These are phyloP conservation scores for Nemania abortiva DNA, from an alignment of 2,329 filamentous ascomycete species.

Conservation along the genomic window DNA sequence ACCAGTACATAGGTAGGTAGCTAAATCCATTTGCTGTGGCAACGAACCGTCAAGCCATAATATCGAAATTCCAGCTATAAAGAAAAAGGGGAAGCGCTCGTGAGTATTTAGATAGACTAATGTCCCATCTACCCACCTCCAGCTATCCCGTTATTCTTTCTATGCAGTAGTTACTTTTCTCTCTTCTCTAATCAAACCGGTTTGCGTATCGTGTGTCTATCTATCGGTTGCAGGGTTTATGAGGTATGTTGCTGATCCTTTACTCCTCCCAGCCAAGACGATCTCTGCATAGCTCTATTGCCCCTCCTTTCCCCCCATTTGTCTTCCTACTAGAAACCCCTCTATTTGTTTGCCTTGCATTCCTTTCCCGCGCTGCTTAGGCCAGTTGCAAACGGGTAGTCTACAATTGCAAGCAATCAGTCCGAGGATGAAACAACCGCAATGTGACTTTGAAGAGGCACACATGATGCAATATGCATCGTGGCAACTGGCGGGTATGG, in stretches of 20 bases:
- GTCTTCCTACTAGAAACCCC: constrained; percentile 28
- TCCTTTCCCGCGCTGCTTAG: neutral
- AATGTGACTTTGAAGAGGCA: constrained; percentile 5
- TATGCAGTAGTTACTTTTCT: neutral
- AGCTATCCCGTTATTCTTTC: neutral
- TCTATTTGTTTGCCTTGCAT: constrained; percentile 22
- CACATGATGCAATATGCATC: constrained; percentile 32
- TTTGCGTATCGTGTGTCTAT: constrained; percentile 10
- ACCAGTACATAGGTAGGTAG: neutral
- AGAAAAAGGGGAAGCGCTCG: neutral
- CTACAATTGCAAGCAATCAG: neutral
- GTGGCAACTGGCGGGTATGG: constrained; percentile 21
- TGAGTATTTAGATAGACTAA: neutral
- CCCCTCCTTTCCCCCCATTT: constrained; percentile 18
- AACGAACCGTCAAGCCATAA: constrained; percentile 8
- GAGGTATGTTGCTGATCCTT: constrained; percentile 47
- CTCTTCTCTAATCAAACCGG: too few species aligned
- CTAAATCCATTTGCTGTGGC: constrained; percentile 23
- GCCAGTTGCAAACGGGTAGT: constrained; percentile 16
- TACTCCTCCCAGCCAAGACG: constrained; percentile 31
- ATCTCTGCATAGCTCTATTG: constrained; percentile 30
- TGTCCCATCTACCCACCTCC: neutral
- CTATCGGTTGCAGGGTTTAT: constrained; percentile 20
- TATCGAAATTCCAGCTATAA: constrained; percentile 20
- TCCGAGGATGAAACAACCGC: neutral